Percentiles rank a stretch among this genome's conserved stretches.
Conservation (phyloP, 2,329 filamentous ascomycete species). For the Cladophialophora exuberans region DNA sequence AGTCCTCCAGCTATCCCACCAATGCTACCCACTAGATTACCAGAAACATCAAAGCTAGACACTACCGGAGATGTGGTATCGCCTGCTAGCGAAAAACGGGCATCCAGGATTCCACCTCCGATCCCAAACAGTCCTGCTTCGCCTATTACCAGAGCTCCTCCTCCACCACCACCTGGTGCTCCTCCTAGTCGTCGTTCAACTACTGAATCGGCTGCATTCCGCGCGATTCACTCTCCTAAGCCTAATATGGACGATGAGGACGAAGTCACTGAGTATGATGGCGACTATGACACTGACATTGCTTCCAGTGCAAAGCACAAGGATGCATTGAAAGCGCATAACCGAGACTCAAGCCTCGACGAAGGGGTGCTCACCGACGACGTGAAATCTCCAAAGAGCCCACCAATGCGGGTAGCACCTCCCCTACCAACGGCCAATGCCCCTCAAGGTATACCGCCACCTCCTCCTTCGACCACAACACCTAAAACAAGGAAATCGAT, state of each 20-base stretch:
- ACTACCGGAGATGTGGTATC: constrained; percentile 37
- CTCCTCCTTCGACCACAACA: constrained; percentile 67
- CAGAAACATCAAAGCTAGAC: constrained; percentile 14
- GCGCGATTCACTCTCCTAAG: constrained; percentile 44
- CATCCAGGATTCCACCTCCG: constrained; percentile 47
- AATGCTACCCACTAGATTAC: constrained; percentile 26
- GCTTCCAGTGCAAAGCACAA: constrained; percentile 92
- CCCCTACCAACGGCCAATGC: constrained; percentile 60
- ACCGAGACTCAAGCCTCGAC: constrained; percentile 75
- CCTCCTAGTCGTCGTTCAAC: constrained; percentile 63
- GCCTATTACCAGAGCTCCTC: constrained; percentile 64
- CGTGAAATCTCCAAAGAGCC: constrained; percentile 49
- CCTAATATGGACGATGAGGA: constrained; percentile 68
- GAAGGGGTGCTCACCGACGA: constrained; percentile 62
- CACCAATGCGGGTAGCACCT: constrained; percentile 46
- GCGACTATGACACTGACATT: constrained; percentile 97
- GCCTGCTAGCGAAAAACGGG: constrained; percentile 42
- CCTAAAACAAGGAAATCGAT: constrained; percentile 64
- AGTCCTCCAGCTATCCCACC: constrained; percentile 47
- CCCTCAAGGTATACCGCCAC: constrained; percentile 63
- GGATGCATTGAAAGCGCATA: constrained; percentile 84
- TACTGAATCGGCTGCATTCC: constrained; percentile 51
- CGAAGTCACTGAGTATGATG: constrained; percentile 91
- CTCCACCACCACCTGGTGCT: constrained; percentile 59
- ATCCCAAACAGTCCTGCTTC: constrained; percentile 37